These are phyloP conservation scores for Penicillium malachiteum DNA, from an alignment of 495 filamentous ascomycete species.

Conservation along the genomic window DNA sequence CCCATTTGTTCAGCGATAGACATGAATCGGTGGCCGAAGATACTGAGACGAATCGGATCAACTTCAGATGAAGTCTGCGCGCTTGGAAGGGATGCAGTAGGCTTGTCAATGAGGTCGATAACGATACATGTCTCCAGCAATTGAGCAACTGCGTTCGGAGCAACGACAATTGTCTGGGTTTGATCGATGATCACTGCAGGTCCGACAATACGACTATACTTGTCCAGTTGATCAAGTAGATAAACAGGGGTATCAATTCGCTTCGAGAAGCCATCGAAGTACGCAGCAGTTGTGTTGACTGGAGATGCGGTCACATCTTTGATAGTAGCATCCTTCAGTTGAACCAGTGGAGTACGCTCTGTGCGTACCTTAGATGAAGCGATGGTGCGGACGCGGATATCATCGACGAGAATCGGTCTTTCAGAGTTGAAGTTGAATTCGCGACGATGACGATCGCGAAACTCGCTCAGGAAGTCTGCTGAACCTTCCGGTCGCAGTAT, in stretches of 20 bases:
- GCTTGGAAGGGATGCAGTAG: not conserved
- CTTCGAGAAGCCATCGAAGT: slow-evolving; percentile 61
- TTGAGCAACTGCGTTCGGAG: slow-evolving; percentile 64
- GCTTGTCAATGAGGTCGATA: slow-evolving; percentile 51
- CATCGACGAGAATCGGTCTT: slow-evolving; percentile 50
- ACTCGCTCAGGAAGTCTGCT: slow-evolving; percentile 42
- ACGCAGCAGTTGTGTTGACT: slow-evolving; percentile 38
- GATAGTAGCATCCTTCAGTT: slow-evolving; percentile 34
- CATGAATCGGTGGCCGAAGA: slow-evolving; percentile 98
- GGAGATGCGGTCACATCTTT: slow-evolving; percentile 28
- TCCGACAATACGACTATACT: slow-evolving; percentile 75
- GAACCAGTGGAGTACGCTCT: slow-evolving; percentile 41
- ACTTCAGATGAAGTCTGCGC: slow-evolving; percentile 57
- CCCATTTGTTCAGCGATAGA: slow-evolving; percentile 99
- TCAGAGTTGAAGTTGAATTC: slow-evolving; percentile 56
- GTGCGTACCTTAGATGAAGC: slow-evolving; percentile 42
- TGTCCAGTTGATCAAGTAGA: slow-evolving; percentile 71
- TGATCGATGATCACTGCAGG: slow-evolving; percentile 92
- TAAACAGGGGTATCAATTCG: slow-evolving; percentile 82
- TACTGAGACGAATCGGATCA: slow-evolving; percentile 88
- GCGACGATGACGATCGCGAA: slow-evolving; percentile 46
- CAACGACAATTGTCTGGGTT: slow-evolving; percentile 93
- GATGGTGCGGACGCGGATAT: slow-evolving; percentile 51
- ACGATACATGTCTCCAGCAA: slow-evolving; percentile 46
- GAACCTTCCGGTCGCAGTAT: slow-evolving; percentile 43